These are phyloP conservation scores for Trichoderma breve DNA, from an alignment of 2,329 filamentous ascomycete species.

Conservation along the genomic window DNA sequence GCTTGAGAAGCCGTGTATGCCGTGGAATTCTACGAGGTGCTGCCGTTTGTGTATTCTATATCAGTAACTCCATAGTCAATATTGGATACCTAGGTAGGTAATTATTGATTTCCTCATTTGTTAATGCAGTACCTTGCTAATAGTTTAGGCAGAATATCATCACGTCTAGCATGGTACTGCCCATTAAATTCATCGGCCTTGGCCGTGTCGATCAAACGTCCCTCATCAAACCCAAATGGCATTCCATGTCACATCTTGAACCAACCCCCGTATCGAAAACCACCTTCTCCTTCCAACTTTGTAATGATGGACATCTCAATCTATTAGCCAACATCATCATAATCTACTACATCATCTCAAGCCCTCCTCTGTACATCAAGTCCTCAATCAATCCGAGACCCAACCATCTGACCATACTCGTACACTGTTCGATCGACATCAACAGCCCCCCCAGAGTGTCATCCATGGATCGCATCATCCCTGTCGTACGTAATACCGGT, in stretches of 20 bases:
- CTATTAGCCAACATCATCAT: not conserved
- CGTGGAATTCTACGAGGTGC: not conserved
- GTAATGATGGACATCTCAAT: not conserved
- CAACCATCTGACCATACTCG: not conserved
- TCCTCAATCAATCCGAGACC: not conserved
- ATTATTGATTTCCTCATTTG: not conserved
- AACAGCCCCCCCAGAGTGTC: not conserved
- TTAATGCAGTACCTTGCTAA: not conserved
- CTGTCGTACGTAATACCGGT: not conserved
- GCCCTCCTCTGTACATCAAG: not conserved
- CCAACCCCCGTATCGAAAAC: not conserved
- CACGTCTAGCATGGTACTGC: not conserved
- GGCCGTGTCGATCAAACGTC: not conserved
- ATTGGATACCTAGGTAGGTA: no score
- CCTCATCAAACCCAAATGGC: not conserved
- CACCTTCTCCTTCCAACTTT: not conserved
- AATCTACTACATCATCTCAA: not conserved
- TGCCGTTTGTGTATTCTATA: not conserved
- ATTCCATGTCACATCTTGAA: not conserved
- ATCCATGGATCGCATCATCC: not conserved
- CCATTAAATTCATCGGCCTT: not conserved
- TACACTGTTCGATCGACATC: not conserved
- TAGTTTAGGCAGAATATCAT: not conserved
- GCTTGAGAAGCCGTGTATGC: not conserved
- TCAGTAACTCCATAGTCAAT: not conserved